Conservation (phyloP, 2,329 filamentous ascomycete genomes). For the Fusarium denticulatum region DNA sequence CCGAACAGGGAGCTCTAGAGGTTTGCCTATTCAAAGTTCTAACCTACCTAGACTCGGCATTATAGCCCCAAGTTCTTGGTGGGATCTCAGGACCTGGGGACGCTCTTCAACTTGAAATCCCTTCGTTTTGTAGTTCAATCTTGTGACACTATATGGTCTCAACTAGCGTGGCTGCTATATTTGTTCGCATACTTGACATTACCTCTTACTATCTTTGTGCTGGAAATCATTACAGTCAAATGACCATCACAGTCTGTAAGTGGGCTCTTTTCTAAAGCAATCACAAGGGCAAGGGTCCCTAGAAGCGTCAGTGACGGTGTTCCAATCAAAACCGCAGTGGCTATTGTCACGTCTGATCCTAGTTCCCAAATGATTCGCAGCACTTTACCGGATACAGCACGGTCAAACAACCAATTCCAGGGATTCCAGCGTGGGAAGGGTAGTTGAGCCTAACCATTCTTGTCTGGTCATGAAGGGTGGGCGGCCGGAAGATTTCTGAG, state of each 20-base stretch:
- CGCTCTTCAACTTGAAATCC: background rate
- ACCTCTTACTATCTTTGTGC: background rate
- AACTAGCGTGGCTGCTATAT: slow-evolving; percentile 17
- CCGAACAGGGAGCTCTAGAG: background rate
- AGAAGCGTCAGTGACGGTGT: slow-evolving; percentile 16
- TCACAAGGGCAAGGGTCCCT: slow-evolving; percentile 28
- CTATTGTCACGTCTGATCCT: slow-evolving; percentile 14
- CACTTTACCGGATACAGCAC: slow-evolving; percentile 33
- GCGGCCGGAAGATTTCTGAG: slow-evolving; percentile 26
- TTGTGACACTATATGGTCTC: slow-evolving; percentile 12
- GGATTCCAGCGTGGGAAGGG: slow-evolving; percentile 6
- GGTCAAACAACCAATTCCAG: slow-evolving; percentile 27
- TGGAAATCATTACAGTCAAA: background rate
- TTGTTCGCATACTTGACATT: background rate
- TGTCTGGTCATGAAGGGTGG: slow-evolving; percentile 16
- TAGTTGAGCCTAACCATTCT: slow-evolving; percentile 14
- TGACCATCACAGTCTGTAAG: slow-evolving; percentile 20
- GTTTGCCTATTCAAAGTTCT: background rate
- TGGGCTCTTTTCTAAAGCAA: slow-evolving; percentile 16
- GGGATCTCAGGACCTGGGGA: background rate
- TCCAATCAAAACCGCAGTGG: slow-evolving; percentile 34
- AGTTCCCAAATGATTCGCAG: slow-evolving; percentile 25
- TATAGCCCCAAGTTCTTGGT: background rate
- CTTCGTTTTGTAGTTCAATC: background rate
- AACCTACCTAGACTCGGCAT: background rate